Percentiles rank a stretch among this genome's conserved stretches.
Conservation (phyloP, 345 rosid genomes). For the Ailanthus altissimus region DNA sequence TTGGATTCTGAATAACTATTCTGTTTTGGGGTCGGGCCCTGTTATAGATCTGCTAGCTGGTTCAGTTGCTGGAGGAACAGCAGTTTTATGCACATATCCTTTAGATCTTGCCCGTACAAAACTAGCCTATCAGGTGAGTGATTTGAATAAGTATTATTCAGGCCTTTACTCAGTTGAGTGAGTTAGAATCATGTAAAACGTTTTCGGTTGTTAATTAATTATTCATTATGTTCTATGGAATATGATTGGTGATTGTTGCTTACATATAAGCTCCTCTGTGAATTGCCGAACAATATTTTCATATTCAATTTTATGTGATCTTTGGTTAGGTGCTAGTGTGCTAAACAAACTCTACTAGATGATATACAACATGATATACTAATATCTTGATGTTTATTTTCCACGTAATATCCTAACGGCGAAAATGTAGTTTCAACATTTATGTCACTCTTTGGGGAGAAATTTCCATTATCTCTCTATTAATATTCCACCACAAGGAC, state of each 20-base stretch:
- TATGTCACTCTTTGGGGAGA: background rate
- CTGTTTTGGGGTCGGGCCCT: conserved; percentile 83
- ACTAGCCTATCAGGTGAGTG: conserved; percentile 90
- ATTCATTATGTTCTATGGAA: background rate
- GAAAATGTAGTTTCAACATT: background rate
- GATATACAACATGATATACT: background rate
- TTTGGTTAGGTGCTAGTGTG: background rate
- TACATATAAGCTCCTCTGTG: background rate
- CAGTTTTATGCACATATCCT: conserved; percentile 93
- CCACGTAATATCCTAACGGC: background rate
- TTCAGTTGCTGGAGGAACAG: conserved; percentile 94
- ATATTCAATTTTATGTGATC: background rate
- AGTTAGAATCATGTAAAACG: background rate
- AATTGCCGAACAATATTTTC: background rate
- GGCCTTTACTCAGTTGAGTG: conserved; percentile 8
- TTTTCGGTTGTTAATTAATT: background rate
- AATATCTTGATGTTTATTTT: background rate
- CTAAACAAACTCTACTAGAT: background rate
- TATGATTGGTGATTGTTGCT: background rate
- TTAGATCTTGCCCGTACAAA: conserved; percentile 95
- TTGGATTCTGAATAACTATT: conserved; percentile 75
- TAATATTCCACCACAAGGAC: background rate
- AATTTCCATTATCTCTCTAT: background rate
- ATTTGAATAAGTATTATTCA: conserved; percentile 12
- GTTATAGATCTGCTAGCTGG: conserved; percentile 93